Evolutionary conservation across 139 green algal genomes (phyloP), one percentile per base, ranked within the genome.

Genomic region (Chlorella ohadii): DNA sequence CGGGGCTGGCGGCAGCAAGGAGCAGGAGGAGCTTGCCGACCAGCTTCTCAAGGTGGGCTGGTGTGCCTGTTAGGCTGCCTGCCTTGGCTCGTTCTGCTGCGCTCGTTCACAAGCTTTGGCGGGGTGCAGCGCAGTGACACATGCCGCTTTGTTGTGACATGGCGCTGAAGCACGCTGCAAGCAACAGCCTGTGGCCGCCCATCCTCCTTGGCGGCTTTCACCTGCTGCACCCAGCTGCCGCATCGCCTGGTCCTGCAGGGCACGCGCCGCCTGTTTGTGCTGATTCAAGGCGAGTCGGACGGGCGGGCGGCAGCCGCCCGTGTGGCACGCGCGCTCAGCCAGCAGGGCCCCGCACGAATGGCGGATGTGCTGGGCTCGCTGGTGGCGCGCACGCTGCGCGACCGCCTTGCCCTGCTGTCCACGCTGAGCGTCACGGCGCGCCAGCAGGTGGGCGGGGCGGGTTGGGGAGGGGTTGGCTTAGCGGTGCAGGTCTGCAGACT

Each of bases 291-390:
- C 4, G 80, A 73, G 55, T 25, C 44, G 2, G 80, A 79, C 16
- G 80, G 80, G 67, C 55, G 80, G 55, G 68, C 63, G 36, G 38
- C 68, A 6, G 80, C 61, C 0, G 57, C 71, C 6, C 73, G 72
- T 13, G 72, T 86, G 38, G 78, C 78, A 15, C 63, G 78, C 0
- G 78, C 61, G 28, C 72, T 88, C 28, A 33, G 36, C 23, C 36
- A 56, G 68, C 78, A 85, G 47, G 78, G 84, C 38, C 84, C 84
- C 3, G 55, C 84, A 28, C 67, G 56, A 28, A 75, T 78, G 63
- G 39, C 47, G 23, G 84, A 88, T 31, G 71, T 88, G 20, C 71
- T 88, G 44, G 84, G 84, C 31, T 68, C 75, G 9, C 79, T 88
- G 51, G 74, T 85, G 1, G 76, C 76, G 0, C 76, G 71, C 23